Percentiles rank a stretch among this genome's conserved stretches.
These are phyloP conservation scores for Citrus trifoliata DNA, from an alignment of 345 rosid species.

Conservation along the genomic window DNA sequence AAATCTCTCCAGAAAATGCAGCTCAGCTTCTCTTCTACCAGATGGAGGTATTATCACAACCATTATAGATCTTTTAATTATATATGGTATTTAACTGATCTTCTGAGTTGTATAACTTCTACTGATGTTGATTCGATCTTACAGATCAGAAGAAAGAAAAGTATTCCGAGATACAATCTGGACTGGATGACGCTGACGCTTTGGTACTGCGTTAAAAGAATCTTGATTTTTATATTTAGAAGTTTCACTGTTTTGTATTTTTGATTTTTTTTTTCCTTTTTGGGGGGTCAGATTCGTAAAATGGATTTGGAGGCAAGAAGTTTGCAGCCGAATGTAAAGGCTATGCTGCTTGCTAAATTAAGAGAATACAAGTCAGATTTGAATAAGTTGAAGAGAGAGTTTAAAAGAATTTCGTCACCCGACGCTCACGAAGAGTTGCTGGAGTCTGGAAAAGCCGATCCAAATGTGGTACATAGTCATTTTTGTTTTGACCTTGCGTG, in stretches of 20 bases:
- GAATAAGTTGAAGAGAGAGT: slow-evolving; percentile 75
- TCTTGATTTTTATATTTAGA: background rate
- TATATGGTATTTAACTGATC: background rate
- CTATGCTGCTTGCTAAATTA: slow-evolving; percentile 76
- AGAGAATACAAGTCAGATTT: slow-evolving; percentile 88
- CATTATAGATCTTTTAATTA: no score
- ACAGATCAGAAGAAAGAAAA: slow-evolving; percentile 62
- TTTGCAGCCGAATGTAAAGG: slow-evolving; percentile 75
- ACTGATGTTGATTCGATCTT: slow-evolving; percentile 7
- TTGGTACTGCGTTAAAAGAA: slow-evolving; percentile 38
- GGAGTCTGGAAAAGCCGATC: slow-evolving; percentile 60
- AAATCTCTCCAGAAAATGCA: slow-evolving; percentile 73
- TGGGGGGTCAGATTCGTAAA: slow-evolving; percentile 55
- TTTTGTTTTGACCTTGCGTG: background rate
- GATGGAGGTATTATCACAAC: slow-evolving; percentile 37
- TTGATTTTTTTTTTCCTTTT: background rate
- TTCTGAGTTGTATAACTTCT: background rate
- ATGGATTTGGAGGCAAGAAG: slow-evolving; percentile 94
- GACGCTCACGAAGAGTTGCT: slow-evolving; percentile 61
- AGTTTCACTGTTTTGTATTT: background rate
- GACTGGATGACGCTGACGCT: slow-evolving; percentile 82
- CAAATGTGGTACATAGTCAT: slow-evolving; percentile 37
- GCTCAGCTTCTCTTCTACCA: slow-evolving; percentile 48
- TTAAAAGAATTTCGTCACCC: slow-evolving; percentile 54
- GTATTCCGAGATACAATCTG: slow-evolving; percentile 58